Percentiles rank a stretch among this genome's conserved stretches.
phyloP scores from a whole-genome alignment of 2,329 filamentous ascomycete genomes.

The Sclerotinia spermophila region DNA sequence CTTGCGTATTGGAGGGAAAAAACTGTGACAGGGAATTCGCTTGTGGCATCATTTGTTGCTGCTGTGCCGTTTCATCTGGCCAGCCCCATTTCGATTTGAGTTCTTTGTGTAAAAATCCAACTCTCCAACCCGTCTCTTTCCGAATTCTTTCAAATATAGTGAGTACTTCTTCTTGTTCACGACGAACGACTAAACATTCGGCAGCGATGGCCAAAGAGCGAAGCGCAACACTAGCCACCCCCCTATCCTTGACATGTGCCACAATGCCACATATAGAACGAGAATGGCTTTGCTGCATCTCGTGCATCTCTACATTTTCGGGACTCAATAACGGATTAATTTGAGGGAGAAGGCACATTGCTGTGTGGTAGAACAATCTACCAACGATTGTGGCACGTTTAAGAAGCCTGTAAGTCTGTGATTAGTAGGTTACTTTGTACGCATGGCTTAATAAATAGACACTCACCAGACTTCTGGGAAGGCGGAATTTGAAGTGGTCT shows the following conservation, averaged over 20 bases:
- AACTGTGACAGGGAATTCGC: conserved; percentile 32
- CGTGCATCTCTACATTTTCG: conserved; percentile 61
- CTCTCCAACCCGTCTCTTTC: conserved; percentile 73
- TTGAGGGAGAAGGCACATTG: conserved; percentile 75
- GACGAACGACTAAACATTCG: conserved; percentile 62
- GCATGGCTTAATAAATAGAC: neutral
- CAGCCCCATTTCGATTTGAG: conserved; percentile 78
- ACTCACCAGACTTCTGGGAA: conserved; percentile 85
- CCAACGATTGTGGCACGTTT: conserved; percentile 79
- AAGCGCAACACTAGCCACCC: conserved; percentile 74
- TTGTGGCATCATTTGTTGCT: conserved; percentile 28
- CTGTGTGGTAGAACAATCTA: conserved; percentile 84
- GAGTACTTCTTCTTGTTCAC: conserved; percentile 78
- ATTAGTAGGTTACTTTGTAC: conserved; percentile 29
- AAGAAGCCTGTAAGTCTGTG: conserved; percentile 59
- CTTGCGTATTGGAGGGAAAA: conserved; percentile 28
- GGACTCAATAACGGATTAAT: conserved; percentile 66
- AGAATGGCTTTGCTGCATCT: conserved; percentile 69
- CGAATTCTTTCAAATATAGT: conserved; percentile 72
- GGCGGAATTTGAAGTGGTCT: conserved; percentile 64
- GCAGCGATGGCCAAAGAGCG: conserved; percentile 76
- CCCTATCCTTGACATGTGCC: conserved; percentile 76
- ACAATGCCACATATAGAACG: conserved; percentile 87
- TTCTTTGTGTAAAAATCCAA: conserved; percentile 67
- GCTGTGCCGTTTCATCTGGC: conserved; percentile 41